These are phyloP conservation scores for Saccharomyces hybrid DNA, from an alignment of 1,139 yeast genomes.

Conservation along the genomic window DNA sequence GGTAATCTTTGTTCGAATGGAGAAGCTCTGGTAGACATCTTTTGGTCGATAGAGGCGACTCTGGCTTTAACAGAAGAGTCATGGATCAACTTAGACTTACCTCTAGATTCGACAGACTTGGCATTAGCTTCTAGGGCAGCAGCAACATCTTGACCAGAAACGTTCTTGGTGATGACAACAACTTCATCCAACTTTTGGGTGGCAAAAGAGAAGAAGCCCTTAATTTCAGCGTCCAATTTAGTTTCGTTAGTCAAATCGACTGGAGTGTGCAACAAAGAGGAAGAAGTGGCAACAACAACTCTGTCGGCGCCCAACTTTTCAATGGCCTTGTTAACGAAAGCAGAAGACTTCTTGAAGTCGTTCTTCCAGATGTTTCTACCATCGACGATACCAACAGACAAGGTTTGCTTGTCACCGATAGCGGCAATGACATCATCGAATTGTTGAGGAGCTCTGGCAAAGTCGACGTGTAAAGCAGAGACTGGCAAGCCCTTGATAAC, in stretches of 20 bases:
- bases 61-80: constrained; percentile 86
- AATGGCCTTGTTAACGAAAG: constrained; percentile 72
- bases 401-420: constrained; percentile 58
- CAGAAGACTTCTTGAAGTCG: constrained; percentile 81
- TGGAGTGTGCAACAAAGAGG: constrained; percentile 96
- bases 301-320: constrained; percentile 81
- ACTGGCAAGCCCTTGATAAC: constrained; percentile 89
- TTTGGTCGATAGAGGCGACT: constrained; percentile 71
- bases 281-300: constrained; percentile 88
- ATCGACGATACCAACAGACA: constrained; percentile 94
- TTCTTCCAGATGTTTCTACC: constrained; percentile 99
- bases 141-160: constrained; percentile 70
- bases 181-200: constrained; percentile 92
- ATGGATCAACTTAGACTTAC: constrained; percentile 81
- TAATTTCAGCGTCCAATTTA: constrained; percentile 82
- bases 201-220: constrained; percentile 98
- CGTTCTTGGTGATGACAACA: constrained; percentile 83
- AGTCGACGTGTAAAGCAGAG: constrained; percentile 93
- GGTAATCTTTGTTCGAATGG: constrained; percentile 82
- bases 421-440: constrained; percentile 71
- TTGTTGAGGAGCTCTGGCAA: constrained; percentile 94
- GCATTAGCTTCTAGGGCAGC: constrained; percentile 73
- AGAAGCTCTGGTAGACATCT: constrained; percentile 75
- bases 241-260: constrained; percentile 89
- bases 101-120: constrained; percentile 77